Conservation (phyloP, 2,329 filamentous ascomycete genomes). For the Pseudogymnoascus sp. region DNA sequence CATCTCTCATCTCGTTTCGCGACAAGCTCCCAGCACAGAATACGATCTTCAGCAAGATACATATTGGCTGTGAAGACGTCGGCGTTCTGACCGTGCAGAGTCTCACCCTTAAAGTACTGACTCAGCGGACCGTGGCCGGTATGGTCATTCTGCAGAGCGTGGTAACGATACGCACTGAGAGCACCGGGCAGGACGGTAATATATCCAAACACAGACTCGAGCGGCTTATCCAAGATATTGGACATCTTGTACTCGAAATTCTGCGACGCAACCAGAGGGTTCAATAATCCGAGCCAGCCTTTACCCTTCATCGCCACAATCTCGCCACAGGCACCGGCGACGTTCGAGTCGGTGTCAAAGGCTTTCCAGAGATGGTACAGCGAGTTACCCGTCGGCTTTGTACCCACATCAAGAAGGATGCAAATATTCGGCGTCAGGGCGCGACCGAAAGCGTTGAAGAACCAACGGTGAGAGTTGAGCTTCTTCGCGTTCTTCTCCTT, state of each 20-base stretch:
- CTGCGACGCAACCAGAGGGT: constrained; percentile 90
- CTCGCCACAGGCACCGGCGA: constrained; percentile 92
- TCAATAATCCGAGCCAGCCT: constrained; percentile 72
- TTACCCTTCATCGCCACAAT: constrained; percentile 96
- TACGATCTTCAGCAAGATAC: constrained; percentile 85
- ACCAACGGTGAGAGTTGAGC: constrained; percentile 97
- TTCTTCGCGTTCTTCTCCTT: constrained; percentile 98
- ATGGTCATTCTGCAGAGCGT: constrained; percentile 92
- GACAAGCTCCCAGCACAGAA: constrained; percentile 89
- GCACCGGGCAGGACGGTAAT: constrained; percentile 96
- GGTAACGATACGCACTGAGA: constrained; percentile 89
- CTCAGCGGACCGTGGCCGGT: constrained; percentile 91
- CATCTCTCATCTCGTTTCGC: constrained; percentile 91
- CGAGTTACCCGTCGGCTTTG: constrained; percentile 77
- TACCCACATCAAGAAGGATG: constrained; percentile 93
- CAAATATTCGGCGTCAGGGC: constrained; percentile 93
- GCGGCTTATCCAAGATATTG: constrained; percentile 93
- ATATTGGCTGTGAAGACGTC: constrained; percentile 98
- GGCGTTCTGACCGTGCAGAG: constrained; percentile 87
- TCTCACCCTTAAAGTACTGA: constrained; percentile 99
- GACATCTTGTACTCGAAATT: constrained; percentile 99
- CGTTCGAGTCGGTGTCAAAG: constrained; percentile 95
- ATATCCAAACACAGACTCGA: constrained; percentile 96
- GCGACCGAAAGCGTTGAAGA: constrained; percentile 95
- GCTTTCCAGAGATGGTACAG: constrained; percentile 99